Base-by-base conservation (phyloP, 345 rosid genomes). In the Eucalyptus paniculata region DNA sequence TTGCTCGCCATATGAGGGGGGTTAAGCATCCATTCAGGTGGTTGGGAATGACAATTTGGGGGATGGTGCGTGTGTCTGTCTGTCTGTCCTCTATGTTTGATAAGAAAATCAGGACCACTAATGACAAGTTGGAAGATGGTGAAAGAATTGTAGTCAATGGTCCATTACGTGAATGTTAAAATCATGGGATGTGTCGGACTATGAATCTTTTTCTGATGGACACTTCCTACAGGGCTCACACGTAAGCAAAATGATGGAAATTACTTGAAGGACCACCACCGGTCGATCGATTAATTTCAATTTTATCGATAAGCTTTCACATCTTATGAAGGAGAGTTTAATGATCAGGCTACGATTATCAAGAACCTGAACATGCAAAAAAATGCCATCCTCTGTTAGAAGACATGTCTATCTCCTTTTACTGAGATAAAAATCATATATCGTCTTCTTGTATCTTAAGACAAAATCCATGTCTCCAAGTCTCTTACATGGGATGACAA, bases 1-100 rank as follows among this genome's bases (percentile, higher is more conserved):
- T 83, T 97, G 82, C 94, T 97, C 26, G 96, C 97, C 88, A 94
- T 97, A 77, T 95, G 92, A 89, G 47, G 47, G 24, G 45, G 85
- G 47, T 21, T 40, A 23, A 21, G 37, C 77, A 65, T n/a, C 18
- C 50, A 86, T 86, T 51, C 44, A 21, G 12, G 67, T 50, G 77
- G 77, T 65, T n/a, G 40, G 37, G 40, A 65, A 65, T 65, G 21
- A n/a, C 40, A 8, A 65, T 16, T 32, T 65, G 77, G 40, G 37
- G 37, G 40, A 19, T n/a, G 77, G 77, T 65, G 77, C 77, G 40
- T n/a, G 77, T n/a, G 21, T 65, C 77, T 34, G 40, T 65, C 77
- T 34, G 40, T n/a, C 21, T n/a, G 37, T 65, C 18, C 37, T 40
- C 85, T 40, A 40, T 40, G 47, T 9, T 77, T 77, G 30, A 77